Conservation (phyloP, 1,139 yeast species). For the Geotrichum australiense region DNA sequence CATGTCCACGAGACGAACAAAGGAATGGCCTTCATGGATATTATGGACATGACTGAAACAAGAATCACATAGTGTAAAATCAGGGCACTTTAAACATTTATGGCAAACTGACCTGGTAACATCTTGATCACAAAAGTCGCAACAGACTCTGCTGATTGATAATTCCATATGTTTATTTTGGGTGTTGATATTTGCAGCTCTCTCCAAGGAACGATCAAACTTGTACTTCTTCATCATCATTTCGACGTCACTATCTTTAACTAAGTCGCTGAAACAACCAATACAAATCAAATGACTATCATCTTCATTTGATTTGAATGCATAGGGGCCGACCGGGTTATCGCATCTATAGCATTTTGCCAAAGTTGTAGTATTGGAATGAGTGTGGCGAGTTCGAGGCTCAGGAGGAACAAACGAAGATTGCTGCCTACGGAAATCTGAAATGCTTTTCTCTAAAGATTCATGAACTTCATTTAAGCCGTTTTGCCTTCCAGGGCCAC, state of each 20-base stretch:
- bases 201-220: not conserved
- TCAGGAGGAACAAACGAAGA: conserved; percentile 1
- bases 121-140: conserved; percentile 19
- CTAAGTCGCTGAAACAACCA: conserved; percentile 1
- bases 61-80: conserved; percentile 42
- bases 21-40: conserved; percentile 22
- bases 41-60: conserved; percentile 27
- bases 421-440: conserved; percentile 1
- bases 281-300: conserved; percentile 7
- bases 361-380: too few relatives aligned
- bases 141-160: too few relatives aligned
- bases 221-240: not conserved
- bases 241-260: not conserved
- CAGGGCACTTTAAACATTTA: conserved; percentile 41
- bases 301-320: conserved; percentile 3
- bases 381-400: too few relatives aligned
- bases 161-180: too few relatives aligned
- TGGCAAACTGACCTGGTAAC: conserved; percentile 38
- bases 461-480: not conserved
- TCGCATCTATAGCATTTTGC: conserved; percentile 5
- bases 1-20: conserved; percentile 20
- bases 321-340: not conserved
- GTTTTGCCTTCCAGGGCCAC: too few relatives aligned
- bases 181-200: too few relatives aligned
- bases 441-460: conserved; percentile 1